Percentiles rank a stretch among this genome's conserved stretches.
Conservation (phyloP, 352 stramenopile genomes). For the Globisporangium recalcitrans region DNA sequence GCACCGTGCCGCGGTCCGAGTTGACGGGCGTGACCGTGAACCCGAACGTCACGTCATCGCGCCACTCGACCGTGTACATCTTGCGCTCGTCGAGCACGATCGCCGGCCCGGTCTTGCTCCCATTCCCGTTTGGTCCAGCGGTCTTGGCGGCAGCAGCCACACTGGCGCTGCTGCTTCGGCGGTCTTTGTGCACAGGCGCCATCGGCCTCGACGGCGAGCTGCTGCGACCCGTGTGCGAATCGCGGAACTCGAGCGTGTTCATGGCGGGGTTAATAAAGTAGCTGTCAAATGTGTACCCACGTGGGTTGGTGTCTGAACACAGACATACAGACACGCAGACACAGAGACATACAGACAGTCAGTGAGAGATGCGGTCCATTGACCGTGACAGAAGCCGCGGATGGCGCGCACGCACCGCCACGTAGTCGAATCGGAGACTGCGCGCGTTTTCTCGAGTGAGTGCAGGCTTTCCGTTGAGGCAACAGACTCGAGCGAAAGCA, state of each 20-base stretch:
- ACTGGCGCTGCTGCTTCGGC: slow-evolving; percentile 18
- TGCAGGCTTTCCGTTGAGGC: background rate
- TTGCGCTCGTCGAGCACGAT: slow-evolving; percentile 63
- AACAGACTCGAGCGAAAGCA: background rate
- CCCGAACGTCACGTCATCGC: slow-evolving; percentile 49
- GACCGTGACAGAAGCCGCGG: background rate
- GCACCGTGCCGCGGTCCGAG: slow-evolving; percentile 58
- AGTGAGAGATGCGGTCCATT: background rate
- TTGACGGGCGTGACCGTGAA: slow-evolving; percentile 70
- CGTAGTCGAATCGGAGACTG: background rate
- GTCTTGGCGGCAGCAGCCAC: background rate
- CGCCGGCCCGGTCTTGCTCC: slow-evolving; percentile 17
- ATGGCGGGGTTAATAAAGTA: slow-evolving; percentile 1
- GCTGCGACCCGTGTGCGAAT: slow-evolving; percentile 1
- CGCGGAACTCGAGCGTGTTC: slow-evolving; percentile 14
- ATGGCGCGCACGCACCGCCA: background rate
- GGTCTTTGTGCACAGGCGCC: background rate
- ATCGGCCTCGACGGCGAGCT: background rate
- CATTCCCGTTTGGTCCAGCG: background rate
- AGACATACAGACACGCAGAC: background rate
- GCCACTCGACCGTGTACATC: slow-evolving; percentile 76
- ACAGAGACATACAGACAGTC: background rate
- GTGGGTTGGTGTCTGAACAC: background rate
- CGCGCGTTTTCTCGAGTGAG: slow-evolving; percentile 5
- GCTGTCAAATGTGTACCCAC: slow-evolving; percentile 2